Evolutionary conservation across 345 rosid genomes (phyloP), one percentile per base, ranked within the genome.

Genomic region (Gossypioides kirkii): DNA sequence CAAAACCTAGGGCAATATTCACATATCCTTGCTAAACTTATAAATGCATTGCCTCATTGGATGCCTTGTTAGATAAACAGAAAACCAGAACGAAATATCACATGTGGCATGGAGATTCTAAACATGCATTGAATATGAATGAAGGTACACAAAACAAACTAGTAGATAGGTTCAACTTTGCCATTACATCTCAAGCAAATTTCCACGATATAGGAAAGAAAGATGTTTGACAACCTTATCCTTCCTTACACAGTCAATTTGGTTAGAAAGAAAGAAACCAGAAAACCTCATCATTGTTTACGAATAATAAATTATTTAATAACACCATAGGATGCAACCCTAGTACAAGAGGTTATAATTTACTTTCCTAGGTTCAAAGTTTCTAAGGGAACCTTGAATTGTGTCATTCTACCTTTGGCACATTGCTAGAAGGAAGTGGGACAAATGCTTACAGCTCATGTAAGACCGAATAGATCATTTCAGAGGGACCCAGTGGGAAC

Each of bases 401-500:
- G 22, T 43, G 61, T 32, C 76, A 64, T 58, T 28, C 47, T 56
- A 56, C 53, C 54, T 23, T 45, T 20, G 53, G 36, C 70, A 22
- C 18, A 12, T 63, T 11, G 49, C 50, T 45, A 45, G 8, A 67
- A 45, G 49, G 69, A 41, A n/a, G 52, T 23, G n/a, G 54, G 47
- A 42, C 26, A 66, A 43, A 42, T 12, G 60, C 71, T 9, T 11
- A 53, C 11, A 70, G 53, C 58, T 45, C n/a, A 64, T 50, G 36
- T 50, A 52, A 42, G 66, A 52, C 26, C 13, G 28, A 23, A 54
- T 11, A 23, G 2, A 56, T 74, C 25, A 38, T 32, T 70, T 43
- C 26, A 61, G 32, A 46, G 56, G 62, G 18, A n/a, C 16, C 66
- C 3, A 60, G 41, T 32, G 77, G 59, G 58, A 59, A 80, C 46